Evolutionary conservation across 257 asterid genomes (phyloP).

Genomic region (Petunia secreta): DNA sequence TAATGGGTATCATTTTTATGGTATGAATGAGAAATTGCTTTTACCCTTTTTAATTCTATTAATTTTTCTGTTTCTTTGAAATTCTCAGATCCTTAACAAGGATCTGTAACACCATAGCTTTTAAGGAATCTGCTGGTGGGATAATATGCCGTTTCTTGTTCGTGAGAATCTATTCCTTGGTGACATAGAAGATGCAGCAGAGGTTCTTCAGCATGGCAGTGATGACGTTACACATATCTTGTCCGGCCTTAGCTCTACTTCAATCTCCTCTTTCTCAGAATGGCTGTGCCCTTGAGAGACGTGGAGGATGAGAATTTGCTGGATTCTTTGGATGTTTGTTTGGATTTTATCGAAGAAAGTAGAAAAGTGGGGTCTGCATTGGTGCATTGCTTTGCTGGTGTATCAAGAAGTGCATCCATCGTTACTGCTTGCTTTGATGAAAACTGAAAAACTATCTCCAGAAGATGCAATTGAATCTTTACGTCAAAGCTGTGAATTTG

Average conservation of each 20-base stretch:
- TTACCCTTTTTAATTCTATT: too few species aligned
- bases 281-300: constrained; percentile 93
- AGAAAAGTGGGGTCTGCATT: constrained; percentile 75
- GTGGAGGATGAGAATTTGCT: constrained; percentile 80
- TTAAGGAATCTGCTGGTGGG: constrained; percentile 30
- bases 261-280: constrained; percentile 84
- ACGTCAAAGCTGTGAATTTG: neutral
- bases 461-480: constrained; percentile 51
- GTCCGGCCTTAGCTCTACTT: constrained; percentile 76
- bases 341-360: constrained; percentile 82
- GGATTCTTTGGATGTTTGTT: constrained; percentile 81
- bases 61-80: too few species aligned
- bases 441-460: constrained; percentile 71
- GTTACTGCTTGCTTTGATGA: constrained; percentile 87
- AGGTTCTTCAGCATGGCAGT: constrained; percentile 77
- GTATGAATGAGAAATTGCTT: too few species aligned
- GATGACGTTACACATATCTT: constrained; percentile 70
- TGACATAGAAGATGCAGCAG: constrained; percentile 86
- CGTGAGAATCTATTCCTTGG: constrained; percentile 78
- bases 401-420: constrained; percentile 88
- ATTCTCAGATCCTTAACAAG: too few species aligned
- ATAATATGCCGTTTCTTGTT: constrained; percentile 74
- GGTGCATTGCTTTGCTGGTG: constrained; percentile 47
- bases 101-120: too few species aligned
- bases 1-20: too few species aligned